Conservation (phyloP, 192 early-diverging fungal genomes). For the Phlyctochytrium arcticum region DNA sequence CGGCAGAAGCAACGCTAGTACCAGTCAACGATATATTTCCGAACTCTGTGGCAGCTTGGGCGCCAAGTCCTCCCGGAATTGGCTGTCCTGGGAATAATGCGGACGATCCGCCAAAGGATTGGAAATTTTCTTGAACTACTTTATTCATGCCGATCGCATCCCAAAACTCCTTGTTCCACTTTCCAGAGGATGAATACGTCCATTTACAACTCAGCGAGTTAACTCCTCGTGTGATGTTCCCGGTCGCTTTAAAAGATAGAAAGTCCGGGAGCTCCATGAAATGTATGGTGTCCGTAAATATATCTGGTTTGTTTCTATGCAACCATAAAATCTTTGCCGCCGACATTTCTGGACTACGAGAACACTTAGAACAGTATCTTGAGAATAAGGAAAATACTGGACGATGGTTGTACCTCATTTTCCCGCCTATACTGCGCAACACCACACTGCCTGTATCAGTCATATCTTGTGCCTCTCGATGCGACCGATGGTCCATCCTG, state of each 20-base stretch:
- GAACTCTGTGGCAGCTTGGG: constrained; percentile 49
- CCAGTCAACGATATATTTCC: constrained; percentile 41
- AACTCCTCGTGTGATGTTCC: constrained; percentile 40
- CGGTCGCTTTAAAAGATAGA: constrained; percentile 64
- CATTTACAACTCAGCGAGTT: constrained; percentile 73
- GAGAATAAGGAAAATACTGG: not conserved
- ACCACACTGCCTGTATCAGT: constrained; percentile 52
- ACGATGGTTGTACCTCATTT: constrained; percentile 30
- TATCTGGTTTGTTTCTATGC: constrained; percentile 14
- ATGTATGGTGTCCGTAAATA: not conserved
- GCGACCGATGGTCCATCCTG: constrained; percentile 72
- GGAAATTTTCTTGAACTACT: constrained; percentile 37
- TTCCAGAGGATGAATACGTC: constrained; percentile 46
- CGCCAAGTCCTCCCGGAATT: constrained; percentile 49
- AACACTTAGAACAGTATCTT: not conserved
- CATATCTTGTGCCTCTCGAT: constrained; percentile 56
- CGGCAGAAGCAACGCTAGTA: constrained; percentile 54
- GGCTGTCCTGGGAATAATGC: constrained; percentile 43
- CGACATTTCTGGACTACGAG: constrained; percentile 60
- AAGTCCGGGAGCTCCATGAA: constrained; percentile 74
- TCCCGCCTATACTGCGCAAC: constrained; percentile 61
- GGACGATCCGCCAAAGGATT: constrained; percentile 41
- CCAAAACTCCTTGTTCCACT: constrained; percentile 58
- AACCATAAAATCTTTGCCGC: constrained; percentile 75
- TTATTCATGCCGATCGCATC: constrained; percentile 49